phyloP scores from a whole-genome alignment of 257 asterid genomes.

The Solanum rostratum region DNA sequence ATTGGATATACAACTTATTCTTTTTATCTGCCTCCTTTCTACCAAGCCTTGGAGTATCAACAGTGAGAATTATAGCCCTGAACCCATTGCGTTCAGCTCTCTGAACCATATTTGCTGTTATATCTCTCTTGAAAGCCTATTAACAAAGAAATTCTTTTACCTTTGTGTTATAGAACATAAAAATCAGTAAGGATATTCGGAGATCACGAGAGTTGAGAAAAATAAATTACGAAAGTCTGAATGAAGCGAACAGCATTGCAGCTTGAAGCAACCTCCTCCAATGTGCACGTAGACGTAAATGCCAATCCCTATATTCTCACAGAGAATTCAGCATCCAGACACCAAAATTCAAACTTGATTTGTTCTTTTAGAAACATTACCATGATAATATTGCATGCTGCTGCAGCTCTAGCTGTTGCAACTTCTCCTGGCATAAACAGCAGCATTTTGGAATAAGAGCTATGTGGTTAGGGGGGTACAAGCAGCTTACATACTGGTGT shows the following conservation, averaged over 20 bases:
- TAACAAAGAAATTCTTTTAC: background rate
- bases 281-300: constrained; percentile 34
- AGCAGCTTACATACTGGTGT: background rate
- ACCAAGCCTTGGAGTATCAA: constrained; percentile 47
- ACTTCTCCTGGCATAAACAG: constrained; percentile 36
- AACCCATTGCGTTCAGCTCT: constrained; percentile 60
- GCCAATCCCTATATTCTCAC: constrained; percentile 28
- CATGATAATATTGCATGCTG: constrained; percentile 46
- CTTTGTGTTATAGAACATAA: background rate
- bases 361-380: constrained; percentile 5
- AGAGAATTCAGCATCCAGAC: background rate
- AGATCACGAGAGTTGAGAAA: background rate
- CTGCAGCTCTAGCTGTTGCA: constrained; percentile 60
- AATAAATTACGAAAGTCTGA: constrained; percentile 36
- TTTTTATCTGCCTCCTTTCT: constrained; percentile 45
- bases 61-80: constrained; percentile 53
- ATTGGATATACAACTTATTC: constrained; percentile 19
- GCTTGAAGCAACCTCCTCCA: constrained; percentile 66
- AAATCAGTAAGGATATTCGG: background rate
- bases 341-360: background rate
- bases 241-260: constrained; percentile 53
- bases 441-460: background rate
- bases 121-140: constrained; percentile 41
- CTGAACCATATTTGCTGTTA: constrained; percentile 40
- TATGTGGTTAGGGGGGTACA: background rate